Percentiles rank a stretch among this genome's conserved stretches.
Evolutionary conservation across 1,284 basidiomycete genomes (phyloP).

Genomic region (Ustilago loliicola): DNA sequence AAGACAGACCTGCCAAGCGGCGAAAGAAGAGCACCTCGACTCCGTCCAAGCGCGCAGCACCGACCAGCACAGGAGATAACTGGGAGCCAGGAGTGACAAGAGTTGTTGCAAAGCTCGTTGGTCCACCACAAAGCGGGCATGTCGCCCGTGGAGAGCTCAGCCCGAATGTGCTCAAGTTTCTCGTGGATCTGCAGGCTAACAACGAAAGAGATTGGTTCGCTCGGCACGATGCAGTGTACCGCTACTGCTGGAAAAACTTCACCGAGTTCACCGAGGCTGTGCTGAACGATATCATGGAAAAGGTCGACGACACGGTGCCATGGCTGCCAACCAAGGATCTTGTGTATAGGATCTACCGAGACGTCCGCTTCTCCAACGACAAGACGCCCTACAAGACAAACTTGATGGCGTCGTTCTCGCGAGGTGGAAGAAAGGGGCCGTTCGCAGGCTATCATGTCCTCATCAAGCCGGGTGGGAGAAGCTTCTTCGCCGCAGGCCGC

Average conservation of each 20-base stretch:
- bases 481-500: conserved; percentile 81
- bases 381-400: conserved; percentile 91
- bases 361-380: conserved; percentile 91
- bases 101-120: conserved; percentile 33
- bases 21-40: conserved; percentile 13
- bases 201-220: conserved; percentile 89
- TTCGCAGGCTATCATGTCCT: conserved; percentile 75
- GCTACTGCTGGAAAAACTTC: conserved; percentile 76
- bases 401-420: conserved; percentile 82
- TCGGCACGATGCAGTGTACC: conserved; percentile 73
- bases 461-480: conserved; percentile 70
- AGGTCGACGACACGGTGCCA: conserved; percentile 82
- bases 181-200: conserved; percentile 77
- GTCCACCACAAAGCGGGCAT: conserved; percentile 39
- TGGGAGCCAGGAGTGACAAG: conserved; percentile 43
- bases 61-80: background rate
- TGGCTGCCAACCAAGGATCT: conserved; percentile 87
- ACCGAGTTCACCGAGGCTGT: conserved; percentile 83
- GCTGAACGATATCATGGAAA: conserved; percentile 77
- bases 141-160: conserved; percentile 88
- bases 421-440: conserved; percentile 84
- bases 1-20: conserved; percentile 13
- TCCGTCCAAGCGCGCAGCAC: conserved; percentile 6
- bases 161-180: conserved; percentile 83
- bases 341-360: conserved; percentile 75